Conservation (phyloP, 345 rosid genomes). For the Rhizophora mangle region DNA sequence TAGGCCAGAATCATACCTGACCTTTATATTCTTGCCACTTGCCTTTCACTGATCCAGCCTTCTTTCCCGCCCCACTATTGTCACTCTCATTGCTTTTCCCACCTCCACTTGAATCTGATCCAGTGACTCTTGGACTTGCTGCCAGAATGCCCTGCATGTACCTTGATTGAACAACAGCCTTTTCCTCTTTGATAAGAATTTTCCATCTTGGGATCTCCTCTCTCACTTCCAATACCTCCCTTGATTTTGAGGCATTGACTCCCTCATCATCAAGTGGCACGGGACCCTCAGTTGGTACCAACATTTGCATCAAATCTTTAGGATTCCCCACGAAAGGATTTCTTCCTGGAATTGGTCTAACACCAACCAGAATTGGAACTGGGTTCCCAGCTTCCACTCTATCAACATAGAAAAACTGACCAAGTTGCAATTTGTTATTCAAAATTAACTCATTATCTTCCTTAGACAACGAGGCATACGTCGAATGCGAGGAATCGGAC, state of each 20-base stretch:
- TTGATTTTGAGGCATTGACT: constrained; percentile 27
- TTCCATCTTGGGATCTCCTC: constrained; percentile 51
- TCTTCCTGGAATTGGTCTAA: constrained; percentile 78
- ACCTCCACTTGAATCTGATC: constrained; percentile 38
- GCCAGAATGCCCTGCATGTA: constrained; percentile 69
- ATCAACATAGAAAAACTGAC: constrained; percentile 89
- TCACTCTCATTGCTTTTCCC: constrained; percentile 40
- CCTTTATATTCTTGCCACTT: constrained; percentile 50
- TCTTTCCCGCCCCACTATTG: constrained; percentile 35
- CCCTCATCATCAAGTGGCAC: constrained; percentile 26
- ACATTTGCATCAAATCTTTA: constrained; percentile 89
- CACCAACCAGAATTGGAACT: constrained; percentile 74
- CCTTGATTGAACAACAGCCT: constrained; percentile 68
- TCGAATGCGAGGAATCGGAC: constrained; percentile 88
- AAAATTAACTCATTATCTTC: constrained; percentile 84
- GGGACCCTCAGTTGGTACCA: constrained; percentile 57
- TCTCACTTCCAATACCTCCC: constrained; percentile 32
- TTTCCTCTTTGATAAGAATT: constrained; percentile 85
- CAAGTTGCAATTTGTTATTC: constrained; percentile 75
- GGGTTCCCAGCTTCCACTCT: constrained; percentile 66
- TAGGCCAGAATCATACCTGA: constrained; percentile 50
- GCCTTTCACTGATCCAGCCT: constrained; percentile 36
- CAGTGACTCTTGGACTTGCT: constrained; percentile 35
- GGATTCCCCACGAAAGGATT: constrained; percentile 83
- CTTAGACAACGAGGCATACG: constrained; percentile 62